Base-by-base conservation (phyloP, 2,329 filamentous ascomycete species). In the Bipolaris zeicola region DNA sequence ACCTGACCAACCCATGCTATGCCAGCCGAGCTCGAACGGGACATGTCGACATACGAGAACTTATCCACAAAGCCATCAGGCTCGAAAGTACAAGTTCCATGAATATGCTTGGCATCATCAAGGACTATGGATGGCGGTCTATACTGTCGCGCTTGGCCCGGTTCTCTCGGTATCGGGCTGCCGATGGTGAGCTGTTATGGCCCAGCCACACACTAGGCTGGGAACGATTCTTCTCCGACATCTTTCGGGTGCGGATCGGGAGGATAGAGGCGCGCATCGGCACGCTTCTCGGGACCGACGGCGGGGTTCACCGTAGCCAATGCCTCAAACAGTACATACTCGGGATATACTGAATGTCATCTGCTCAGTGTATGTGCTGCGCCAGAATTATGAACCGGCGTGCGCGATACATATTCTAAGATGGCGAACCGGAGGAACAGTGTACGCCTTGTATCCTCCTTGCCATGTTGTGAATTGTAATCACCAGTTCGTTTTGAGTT, bases 151-250 rank as follows among this genome's bases (percentile, higher is more conserved):
- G 49, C 37, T n/a, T 48, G 43, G n/a, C 43, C 43, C 31, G 14
- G 28, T 38, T 56, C 28, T 43, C 28, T 43, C 14, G 43, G 42
- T 38, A 49, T 28, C 33, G 28, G 37, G 53, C 41, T 45, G 42
- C 39, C 31, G 43, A 48, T 20, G 28, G 46, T 44, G 39, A 11
- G 24, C 34, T 48, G 50, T 18, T 49, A 18, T 39, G 43, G 46
- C 47, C 51, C 50, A 57, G 50, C 53, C 54, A 43, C 57, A 46
- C 50, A 52, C 45, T 44, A 56, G 37, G 11, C 42, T 47, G 31
- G 36, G 42, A 49, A 18, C 20, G 42, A 22, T 46, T 33, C 49
- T 26, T 33, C 43, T 34, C 50, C 50, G 39, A 39, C 26, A 33
- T 43, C 22, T 24, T 37, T 34, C 50, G 41, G 36, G 20, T 42